Base-by-base conservation (phyloP, 805 yeast species). In the Limtongia smithiae region DNA sequence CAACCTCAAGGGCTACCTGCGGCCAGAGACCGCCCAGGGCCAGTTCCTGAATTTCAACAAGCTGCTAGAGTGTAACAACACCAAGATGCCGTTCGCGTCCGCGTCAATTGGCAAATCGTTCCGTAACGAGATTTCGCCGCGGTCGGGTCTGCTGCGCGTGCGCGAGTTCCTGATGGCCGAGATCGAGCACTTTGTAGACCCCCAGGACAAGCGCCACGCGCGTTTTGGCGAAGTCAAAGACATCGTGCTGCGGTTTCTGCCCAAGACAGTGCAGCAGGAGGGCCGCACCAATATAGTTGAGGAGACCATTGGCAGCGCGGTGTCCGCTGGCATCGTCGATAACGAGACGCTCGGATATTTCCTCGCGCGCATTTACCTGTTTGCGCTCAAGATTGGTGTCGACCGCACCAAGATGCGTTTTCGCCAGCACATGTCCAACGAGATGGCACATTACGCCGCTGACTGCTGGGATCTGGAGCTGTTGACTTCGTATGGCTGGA, bases 381-480 rank as follows among this genome's bases (percentile, higher is more conserved):
- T 93, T 71, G 77, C 93, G 68, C 65, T 74, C 57, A 86, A 85
- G 68, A 87, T 93, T 65, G 99, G 99, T 74, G 89, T 90, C 59
- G 91, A 93, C 69, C 76, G 83, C 53, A 66, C 71, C 49, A 82
- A 88, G 65, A 72, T 93, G 68, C 82, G 99, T 70, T 93, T 93
- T 81, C 85, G 99, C 77, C 98, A 93, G 76, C 99, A 93, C 73
- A 83, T 93, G 95, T 77, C 83, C 62, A 93, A 93, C 68, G 99
- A 93, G 75, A 93, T 93, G 99, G 99, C 99, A 17, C 99, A 93
- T 71, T 93, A 93, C 70, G 98, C 98, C 53, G 82, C 95, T 60
- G 99, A 93, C 74, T 93, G 99, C 77, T 93, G 99, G 99, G 99
- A 93, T 73, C 97, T 95, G 59, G 99, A 93, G 75, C 77, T 93